A percentile compares a stretch with the other conserved stretches of the same genome.
Conservation (phyloP, 768 basidiomycete genomes). For the Boletellus ananiceps region DNA sequence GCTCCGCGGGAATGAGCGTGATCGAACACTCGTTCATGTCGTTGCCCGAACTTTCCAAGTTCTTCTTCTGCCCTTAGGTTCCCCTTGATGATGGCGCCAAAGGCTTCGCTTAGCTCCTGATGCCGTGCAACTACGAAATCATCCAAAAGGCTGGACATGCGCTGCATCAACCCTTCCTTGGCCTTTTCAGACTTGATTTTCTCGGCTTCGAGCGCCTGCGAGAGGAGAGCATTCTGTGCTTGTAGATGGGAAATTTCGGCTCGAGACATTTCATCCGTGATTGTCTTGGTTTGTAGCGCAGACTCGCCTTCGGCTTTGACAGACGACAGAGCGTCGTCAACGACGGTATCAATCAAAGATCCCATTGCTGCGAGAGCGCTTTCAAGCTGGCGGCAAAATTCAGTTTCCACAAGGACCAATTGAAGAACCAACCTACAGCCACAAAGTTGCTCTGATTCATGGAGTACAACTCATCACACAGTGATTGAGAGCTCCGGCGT, state of each 20-base stretch:
- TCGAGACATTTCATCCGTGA: slow-evolving; percentile 44
- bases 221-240: slow-evolving; percentile 65
- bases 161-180: slow-evolving; percentile 70
- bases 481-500: slow-evolving; percentile 42
- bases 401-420: neutral
- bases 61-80: slow-evolving; percentile 54
- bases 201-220: slow-evolving; percentile 60
- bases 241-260: slow-evolving; percentile 58
- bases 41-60: slow-evolving; percentile 43
- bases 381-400: slow-evolving; percentile 40
- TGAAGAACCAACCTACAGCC: slow-evolving; percentile 31
- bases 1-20: slow-evolving; percentile 38
- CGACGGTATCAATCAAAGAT: slow-evolving; percentile 54
- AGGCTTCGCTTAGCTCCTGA: slow-evolving; percentile 53
- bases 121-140: slow-evolving; percentile 70
- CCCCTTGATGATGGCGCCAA: slow-evolving; percentile 48
- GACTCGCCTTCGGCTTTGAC: slow-evolving; percentile 51
- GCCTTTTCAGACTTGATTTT: slow-evolving; percentile 60
- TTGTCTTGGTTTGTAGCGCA: slow-evolving; percentile 43
- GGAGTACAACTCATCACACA: slow-evolving; percentile 45
- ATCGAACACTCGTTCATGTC: slow-evolving; percentile 45
- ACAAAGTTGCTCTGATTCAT: slow-evolving; percentile 43
- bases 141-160: slow-evolving; percentile 65
- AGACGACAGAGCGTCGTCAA: slow-evolving; percentile 54
- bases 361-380: slow-evolving; percentile 55